Evolutionary conservation across 306 rosid species (phyloP).

Genomic region (Sindora glabra): DNA sequence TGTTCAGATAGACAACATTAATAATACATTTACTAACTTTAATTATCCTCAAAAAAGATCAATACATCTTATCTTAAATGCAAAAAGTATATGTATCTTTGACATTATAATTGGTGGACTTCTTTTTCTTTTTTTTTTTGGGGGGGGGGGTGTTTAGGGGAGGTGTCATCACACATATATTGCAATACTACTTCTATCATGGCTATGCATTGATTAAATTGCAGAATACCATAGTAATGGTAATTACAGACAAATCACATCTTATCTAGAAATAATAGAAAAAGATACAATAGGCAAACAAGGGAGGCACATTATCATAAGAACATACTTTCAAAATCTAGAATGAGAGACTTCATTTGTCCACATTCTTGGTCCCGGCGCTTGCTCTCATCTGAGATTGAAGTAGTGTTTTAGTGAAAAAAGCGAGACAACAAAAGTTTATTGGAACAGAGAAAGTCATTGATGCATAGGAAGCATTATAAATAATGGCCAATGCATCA

Average conservation of each 20-base stretch:
- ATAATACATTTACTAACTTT: too few relatives aligned
- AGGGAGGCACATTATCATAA: neutral
- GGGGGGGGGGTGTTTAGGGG: neutral
- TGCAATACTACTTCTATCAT: neutral
- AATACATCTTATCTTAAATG: too few relatives aligned
- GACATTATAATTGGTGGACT: too few relatives aligned
- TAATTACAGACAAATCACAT: neutral
- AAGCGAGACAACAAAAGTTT: constrained; percentile 1
- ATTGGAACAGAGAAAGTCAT: neutral
- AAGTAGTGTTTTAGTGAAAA: constrained; percentile 13
- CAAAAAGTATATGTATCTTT: too few relatives aligned
- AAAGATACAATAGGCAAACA: constrained; percentile 1
- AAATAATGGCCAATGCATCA: neutral
- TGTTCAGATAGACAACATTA: too few relatives aligned
- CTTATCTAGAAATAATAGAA: neutral
- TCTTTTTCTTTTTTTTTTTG: too few relatives aligned
- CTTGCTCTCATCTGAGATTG: constrained; percentile 57
- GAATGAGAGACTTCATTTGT: constrained; percentile 68
- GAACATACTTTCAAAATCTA: constrained; percentile 79
- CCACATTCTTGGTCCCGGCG: constrained; percentile 51
- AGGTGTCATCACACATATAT: neutral
- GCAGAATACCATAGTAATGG: neutral
- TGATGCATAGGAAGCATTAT: constrained; percentile 2
- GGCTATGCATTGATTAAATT: neutral
- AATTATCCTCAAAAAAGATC: too few relatives aligned